These are phyloP conservation scores for Suillus americanus DNA, from an alignment of 768 basidiomycete species.

Conservation along the genomic window DNA sequence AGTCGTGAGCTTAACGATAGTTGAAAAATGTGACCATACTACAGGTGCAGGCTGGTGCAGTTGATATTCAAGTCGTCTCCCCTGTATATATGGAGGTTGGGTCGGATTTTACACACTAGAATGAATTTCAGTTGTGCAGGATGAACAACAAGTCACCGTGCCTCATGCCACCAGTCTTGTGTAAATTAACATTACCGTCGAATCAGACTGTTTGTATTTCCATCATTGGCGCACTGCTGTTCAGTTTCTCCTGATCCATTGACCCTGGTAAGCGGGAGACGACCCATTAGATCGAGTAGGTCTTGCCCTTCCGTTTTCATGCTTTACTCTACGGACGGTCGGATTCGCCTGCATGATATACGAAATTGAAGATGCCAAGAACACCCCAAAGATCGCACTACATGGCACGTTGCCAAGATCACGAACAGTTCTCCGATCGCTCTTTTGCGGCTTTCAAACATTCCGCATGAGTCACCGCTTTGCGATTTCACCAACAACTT, in stretches of 20 bases:
- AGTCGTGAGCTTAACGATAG: not conserved
- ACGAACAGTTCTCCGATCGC: too few species aligned
- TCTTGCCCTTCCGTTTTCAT: not conserved
- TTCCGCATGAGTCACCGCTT: too few species aligned
- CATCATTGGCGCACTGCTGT: not conserved
- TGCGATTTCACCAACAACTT: too few species aligned
- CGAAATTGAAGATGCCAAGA: not conserved
- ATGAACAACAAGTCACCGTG: not conserved
- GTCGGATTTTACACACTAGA: not conserved
- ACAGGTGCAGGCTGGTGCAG: not conserved
- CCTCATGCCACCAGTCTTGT: not conserved
- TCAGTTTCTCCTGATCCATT: not conserved
- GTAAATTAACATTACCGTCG: not conserved
- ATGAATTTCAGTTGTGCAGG: not conserved
- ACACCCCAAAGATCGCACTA: too few species aligned
- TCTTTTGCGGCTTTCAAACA: too few species aligned
- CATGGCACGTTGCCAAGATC: too few species aligned
- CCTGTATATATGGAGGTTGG: not conserved
- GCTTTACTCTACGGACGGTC: not conserved
- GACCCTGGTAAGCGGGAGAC: not conserved
- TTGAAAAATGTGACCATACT: not conserved
- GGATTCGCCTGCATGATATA: not conserved
- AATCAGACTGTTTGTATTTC: not conserved
- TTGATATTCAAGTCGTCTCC: not conserved
- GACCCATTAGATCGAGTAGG: not conserved